These are phyloP conservation scores for Penicillium alfredii DNA, from an alignment of 495 filamentous ascomycete species.

Conservation along the genomic window DNA sequence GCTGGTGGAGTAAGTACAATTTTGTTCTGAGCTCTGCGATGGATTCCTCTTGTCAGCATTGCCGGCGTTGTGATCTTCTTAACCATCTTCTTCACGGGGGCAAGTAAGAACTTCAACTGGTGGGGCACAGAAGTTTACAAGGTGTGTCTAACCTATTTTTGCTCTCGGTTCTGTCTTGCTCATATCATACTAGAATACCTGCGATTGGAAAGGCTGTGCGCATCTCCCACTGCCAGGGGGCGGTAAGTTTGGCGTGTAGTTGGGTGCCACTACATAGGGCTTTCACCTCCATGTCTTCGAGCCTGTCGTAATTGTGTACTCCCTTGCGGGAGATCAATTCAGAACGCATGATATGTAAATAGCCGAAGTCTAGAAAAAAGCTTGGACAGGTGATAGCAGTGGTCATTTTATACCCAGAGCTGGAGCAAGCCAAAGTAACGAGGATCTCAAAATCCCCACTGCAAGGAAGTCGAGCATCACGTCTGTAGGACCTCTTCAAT, in stretches of 20 bases:
- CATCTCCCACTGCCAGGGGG: conserved; percentile 14
- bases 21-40: conserved; percentile 76
- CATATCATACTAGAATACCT: conserved; percentile 15
- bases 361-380: too few species aligned
- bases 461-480: too few species aligned
- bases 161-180: neutral
- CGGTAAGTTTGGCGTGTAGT: conserved; percentile 14
- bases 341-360: too few species aligned
- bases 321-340: too few species aligned
- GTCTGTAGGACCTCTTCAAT: too few species aligned
- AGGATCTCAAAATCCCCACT: too few species aligned
- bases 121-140: conserved; percentile 72
- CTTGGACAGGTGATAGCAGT: too few species aligned
- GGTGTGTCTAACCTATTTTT: conserved; percentile 9
- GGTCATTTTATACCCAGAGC: too few species aligned
- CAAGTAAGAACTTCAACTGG: conserved; percentile 53
- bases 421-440: too few species aligned
- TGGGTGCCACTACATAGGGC: too few species aligned
- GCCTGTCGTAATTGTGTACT: too few species aligned
- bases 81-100: conserved; percentile 66
- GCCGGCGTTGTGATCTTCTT: conserved; percentile 78
- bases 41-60: conserved; percentile 69
- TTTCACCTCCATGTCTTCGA: too few species aligned
- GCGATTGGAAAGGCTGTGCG: conserved; percentile 21
- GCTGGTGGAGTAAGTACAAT: conserved; percentile 84